phyloP scores from a whole-genome alignment of 352 stramenopile genomes.

The Elongisporangium senticosum region DNA sequence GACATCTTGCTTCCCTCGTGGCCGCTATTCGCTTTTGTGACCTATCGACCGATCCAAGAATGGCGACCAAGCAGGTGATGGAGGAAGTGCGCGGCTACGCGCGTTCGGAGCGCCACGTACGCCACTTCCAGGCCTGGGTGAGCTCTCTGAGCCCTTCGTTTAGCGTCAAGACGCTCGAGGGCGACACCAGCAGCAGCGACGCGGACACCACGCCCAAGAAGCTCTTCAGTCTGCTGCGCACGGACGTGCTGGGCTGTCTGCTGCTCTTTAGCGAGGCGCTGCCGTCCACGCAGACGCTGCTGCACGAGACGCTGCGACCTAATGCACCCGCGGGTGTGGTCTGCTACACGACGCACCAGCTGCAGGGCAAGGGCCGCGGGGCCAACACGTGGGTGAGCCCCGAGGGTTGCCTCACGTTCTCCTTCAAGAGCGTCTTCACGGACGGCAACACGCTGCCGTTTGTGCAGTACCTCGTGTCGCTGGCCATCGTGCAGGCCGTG shows the following conservation, averaged over 20 bases:
- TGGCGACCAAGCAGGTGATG: conserved; percentile 42
- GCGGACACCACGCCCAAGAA: conserved; percentile 30
- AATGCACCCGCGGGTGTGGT: conserved; percentile 54
- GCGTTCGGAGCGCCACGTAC: conserved; percentile 66
- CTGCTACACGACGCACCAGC: conserved; percentile 79
- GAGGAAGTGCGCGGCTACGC: conserved; percentile 72
- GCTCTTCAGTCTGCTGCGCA: conserved; percentile 55
- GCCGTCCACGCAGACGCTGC: conserved; percentile 77
- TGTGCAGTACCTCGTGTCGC: conserved; percentile 87
- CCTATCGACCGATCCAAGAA: background rate
- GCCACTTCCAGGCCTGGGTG: conserved; percentile 63
- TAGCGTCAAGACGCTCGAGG: conserved; percentile 11
- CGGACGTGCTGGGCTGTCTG: conserved; percentile 52
- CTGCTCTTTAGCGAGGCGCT: conserved; percentile 72
- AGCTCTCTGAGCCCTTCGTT: conserved; percentile 18
- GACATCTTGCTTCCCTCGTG: background rate
- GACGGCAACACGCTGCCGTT: conserved; percentile 81
- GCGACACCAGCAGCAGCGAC: conserved; percentile 5
- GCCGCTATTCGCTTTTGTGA: background rate
- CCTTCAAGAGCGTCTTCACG: conserved; percentile 80
- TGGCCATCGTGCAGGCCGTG: conserved; percentile 80
- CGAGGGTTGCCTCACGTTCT: conserved; percentile 89
- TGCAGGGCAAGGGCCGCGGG: conserved; percentile 75
- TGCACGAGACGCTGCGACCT: conserved; percentile 74
- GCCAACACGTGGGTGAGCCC: conserved; percentile 85